phyloP scores from a whole-genome alignment of 345 rosid species.

The Ricinus communis region DNA sequence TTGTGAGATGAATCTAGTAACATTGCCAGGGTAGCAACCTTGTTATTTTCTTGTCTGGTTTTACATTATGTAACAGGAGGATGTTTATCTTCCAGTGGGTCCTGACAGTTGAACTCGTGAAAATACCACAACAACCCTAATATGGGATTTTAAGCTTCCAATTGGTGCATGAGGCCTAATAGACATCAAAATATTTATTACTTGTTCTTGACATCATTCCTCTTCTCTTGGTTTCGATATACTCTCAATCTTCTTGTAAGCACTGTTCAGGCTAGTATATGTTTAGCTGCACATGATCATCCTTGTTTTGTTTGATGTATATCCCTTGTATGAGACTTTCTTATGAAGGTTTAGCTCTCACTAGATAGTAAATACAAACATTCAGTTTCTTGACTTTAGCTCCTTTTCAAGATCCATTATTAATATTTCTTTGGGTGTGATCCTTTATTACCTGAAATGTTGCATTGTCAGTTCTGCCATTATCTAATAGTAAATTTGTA shows the following conservation, averaged over 20 bases:
- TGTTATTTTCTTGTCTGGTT: slow-evolving; percentile 1
- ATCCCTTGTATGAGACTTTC: background rate
- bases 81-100: background rate
- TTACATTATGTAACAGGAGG: background rate
- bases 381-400: background rate
- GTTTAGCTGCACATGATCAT: background rate
- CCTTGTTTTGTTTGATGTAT: background rate
- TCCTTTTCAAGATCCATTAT: background rate
- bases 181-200: background rate
- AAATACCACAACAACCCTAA: background rate
- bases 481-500: background rate
- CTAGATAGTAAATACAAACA: background rate
- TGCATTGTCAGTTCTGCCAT: background rate
- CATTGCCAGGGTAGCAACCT: slow-evolving; percentile 79
- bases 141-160: background rate
- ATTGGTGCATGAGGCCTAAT: background rate
- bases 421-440: background rate
- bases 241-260: background rate
- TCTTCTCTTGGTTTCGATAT: too few relatives aligned
- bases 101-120: background rate
- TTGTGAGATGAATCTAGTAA: slow-evolving; percentile 69
- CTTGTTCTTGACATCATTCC: background rate
- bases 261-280: background rate
- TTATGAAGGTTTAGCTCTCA: background rate
- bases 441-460: background rate